Evolutionary conservation across 768 basidiomycete species (phyloP), one percentile per base, ranked within the genome.

Genomic region (Chalciporus chontae): DNA sequence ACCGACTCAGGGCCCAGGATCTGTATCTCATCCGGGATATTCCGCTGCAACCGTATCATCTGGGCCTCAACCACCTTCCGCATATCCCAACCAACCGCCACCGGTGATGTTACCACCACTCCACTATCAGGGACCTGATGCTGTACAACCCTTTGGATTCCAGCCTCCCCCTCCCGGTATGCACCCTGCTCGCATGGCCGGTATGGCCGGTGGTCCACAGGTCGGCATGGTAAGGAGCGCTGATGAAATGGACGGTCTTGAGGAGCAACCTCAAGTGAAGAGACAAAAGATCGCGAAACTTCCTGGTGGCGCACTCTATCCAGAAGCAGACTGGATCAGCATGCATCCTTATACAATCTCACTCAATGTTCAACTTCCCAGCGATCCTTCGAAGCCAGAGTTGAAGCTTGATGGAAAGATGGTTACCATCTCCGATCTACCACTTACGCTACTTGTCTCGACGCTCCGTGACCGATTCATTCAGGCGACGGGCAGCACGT

Each of bases 331-430:
- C 66, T 97, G 94, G 94, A 82, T 92, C 57, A 76, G 76, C 41
- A 84, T 92, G 80, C 92, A 97, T 66, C 90, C 93, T 27, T 87
- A 94, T 58, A 88, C 95, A 11, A 90, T 98, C 60, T 85, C 86
- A 21, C 77, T 99, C 40, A 76, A 77, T 29, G 75, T 98, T 3
- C 91, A 94, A 64, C 74, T 99, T 55, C 94, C 95, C 2, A 77
- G 73, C 46, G 85, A 94, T 59, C 71, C 85, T 1, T 81, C 84
- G 29, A 93, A 90, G 65, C 86, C 94, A 0, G 94, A 95, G 68
- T 95, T 90, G 90, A 94, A 95, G 62, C 74, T 96, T 47, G 83
- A 95, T 61, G 94, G 94, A 0, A 77, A 76, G 45, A 71, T 83
- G 36, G 81, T 94, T 51, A 83, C 82, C 9, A 77, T 99, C 50